A percentile compares a stretch with the other conserved stretches of the same genome.
These are phyloP conservation scores for Trapa bicornis DNA, from an alignment of 345 rosid species.

Conservation along the genomic window DNA sequence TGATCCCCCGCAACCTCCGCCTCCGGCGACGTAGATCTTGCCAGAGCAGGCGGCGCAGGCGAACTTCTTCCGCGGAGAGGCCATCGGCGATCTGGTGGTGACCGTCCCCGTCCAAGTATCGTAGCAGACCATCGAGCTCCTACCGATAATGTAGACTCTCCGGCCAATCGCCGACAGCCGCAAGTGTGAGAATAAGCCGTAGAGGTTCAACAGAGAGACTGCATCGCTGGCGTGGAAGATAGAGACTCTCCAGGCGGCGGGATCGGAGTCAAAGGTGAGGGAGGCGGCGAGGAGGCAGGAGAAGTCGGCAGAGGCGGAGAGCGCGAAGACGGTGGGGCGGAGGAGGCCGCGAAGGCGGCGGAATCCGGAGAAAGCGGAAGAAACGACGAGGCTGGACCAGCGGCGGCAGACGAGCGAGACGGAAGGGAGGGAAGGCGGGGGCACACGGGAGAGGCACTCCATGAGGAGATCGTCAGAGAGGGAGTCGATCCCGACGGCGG, in stretches of 20 bases:
- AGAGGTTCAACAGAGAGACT: constrained; percentile 14
- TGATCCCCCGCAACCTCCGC: constrained; percentile 25
- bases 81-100: constrained; percentile 36
- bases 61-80: constrained; percentile 53
- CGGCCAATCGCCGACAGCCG: constrained; percentile 60
- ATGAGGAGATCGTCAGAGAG: constrained; percentile 75
- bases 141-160: constrained; percentile 41
- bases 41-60: constrained; percentile 50
- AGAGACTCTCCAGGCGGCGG: constrained; percentile 24
- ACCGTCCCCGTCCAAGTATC: constrained; percentile 49
- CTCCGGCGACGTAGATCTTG: constrained; percentile 74
- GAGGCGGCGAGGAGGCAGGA: constrained; percentile 38
- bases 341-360: constrained; percentile 46
- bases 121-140: constrained; percentile 38
- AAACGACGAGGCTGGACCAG: constrained; percentile 63
- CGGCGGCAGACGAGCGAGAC: constrained; percentile 66
- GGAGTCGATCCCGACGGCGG: constrained; percentile 28
- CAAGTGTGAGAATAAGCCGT: constrained; percentile 29
- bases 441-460: constrained; percentile 63
- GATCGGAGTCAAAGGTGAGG: constrained; percentile 17
- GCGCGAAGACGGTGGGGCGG: constrained; percentile 44
- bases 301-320: constrained; percentile 29
- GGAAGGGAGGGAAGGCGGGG: constrained; percentile 52
- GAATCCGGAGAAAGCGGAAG: constrained; percentile 48
- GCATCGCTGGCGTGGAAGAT: constrained; percentile 14